Base-by-base conservation (phyloP, 139 green algal genomes). In the Haematococcus sp. region DNA sequence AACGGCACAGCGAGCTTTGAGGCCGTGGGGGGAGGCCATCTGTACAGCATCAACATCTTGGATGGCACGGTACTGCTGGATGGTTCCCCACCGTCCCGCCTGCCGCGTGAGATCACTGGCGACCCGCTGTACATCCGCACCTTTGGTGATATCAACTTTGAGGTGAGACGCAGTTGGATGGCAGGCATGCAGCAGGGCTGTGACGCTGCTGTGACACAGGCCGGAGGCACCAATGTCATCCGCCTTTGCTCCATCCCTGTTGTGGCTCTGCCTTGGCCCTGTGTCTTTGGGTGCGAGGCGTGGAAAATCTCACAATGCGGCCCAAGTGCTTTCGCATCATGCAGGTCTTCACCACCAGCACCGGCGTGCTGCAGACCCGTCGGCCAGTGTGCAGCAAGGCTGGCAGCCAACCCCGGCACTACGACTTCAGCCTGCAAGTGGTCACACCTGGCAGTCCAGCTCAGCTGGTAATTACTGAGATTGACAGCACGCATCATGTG, bases 1-100 rank as follows among this genome's bases (percentile, higher is more conserved):
- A 9, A 61, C 54, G 4, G 28, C 22, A 20, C 27, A 44, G 73
- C 28, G 31, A 81, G 79, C 65, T 88, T 82, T 63, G 28, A 83
- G 51, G 85, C 80, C 0, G 49, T 65, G 30, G 28, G 23, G 11
- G 78, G 72, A 25, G 71, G 74, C 32, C 55, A 74, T 52, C 66
- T 88, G 33, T 81, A 81, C 61, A 81, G 76, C 4, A 72, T 90
- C 70, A 88, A 90, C 61, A 9, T 84, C 2, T 51, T 88, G 20
- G 82, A 90, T 60, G 64, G 75, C 58, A 65, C 68, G 0, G 76
- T 87, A 28, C 63, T 84, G 64, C 25, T 81, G 1, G 70, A 79
- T 75, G 79, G 79, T 43, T 56, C 30, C 56, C 81, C 78, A 19
- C 84, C 81, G 7, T 66, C 54, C 23, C 64, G 76, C 3, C 70